Evolutionary conservation across 352 stramenopile genomes (phyloP).

Genomic region (Globisporangium camurandrum): DNA sequence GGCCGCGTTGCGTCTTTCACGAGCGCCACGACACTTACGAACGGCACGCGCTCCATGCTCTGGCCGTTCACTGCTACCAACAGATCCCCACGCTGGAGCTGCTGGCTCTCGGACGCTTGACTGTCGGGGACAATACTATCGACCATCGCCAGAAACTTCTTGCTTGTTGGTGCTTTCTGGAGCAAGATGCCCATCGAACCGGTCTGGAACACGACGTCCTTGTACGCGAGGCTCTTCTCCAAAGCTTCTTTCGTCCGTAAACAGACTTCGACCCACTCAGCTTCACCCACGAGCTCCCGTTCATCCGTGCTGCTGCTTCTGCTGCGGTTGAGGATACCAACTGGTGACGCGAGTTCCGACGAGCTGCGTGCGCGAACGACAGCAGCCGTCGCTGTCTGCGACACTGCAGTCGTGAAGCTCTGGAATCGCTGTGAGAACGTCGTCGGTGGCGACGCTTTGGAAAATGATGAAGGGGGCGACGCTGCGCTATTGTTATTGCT

Average conservation of each 20-base stretch:
- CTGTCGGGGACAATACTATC: slow-evolving; percentile 78
- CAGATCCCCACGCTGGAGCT: slow-evolving; percentile 66
- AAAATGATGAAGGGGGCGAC: slow-evolving; percentile 6
- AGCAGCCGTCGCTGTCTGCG: slow-evolving; percentile 20
- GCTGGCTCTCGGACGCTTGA: slow-evolving; percentile 57
- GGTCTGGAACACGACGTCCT: slow-evolving; percentile 63
- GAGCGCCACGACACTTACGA: slow-evolving; percentile 68
- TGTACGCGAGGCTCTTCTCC: slow-evolving; percentile 39
- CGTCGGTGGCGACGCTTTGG: slow-evolving; percentile 32
- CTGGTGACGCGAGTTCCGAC: neutral
- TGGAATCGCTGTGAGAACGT: slow-evolving; percentile 60
- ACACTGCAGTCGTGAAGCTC: slow-evolving; percentile 54
- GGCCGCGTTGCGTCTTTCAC: slow-evolving; percentile 66
- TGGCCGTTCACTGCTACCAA: slow-evolving; percentile 69
- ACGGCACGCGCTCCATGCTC: slow-evolving; percentile 50
- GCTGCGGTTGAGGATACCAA: neutral
- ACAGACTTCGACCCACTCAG: slow-evolving; percentile 76
- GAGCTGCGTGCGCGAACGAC: slow-evolving; percentile 4
- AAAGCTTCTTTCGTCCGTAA: slow-evolving; percentile 36
- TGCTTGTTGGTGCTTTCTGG: slow-evolving; percentile 55
- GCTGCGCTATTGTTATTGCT: neutral
- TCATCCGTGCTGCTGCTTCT: slow-evolving; percentile 13
- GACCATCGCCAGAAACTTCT: slow-evolving; percentile 64
- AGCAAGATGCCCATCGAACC: slow-evolving; percentile 77
- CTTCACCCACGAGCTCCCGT: slow-evolving; percentile 30